Percentiles rank a stretch among this genome's conserved stretches.
Conservation (phyloP, 176 grass and related monocot genomes). For the Avena sativa region DNA sequence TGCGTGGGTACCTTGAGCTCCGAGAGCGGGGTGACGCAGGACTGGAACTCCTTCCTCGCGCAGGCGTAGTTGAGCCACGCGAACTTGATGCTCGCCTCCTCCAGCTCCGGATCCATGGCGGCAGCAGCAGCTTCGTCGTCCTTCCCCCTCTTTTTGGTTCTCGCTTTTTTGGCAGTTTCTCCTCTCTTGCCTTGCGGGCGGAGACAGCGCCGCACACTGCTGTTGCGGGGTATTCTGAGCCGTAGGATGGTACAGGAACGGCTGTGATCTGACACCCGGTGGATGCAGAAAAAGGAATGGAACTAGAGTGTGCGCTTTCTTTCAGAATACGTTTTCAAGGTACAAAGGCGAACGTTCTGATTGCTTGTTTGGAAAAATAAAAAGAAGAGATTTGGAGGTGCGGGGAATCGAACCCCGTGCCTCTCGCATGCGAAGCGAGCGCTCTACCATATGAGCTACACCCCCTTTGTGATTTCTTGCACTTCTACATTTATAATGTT, state of each 20-base stretch:
- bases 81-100: slow-evolving; percentile 50
- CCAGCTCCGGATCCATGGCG: slow-evolving; percentile 57
- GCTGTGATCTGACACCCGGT: background rate
- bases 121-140: background rate
- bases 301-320: no score
- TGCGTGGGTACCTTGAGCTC: slow-evolving; percentile 65
- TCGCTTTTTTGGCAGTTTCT: background rate
- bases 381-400: slow-evolving; percentile 57
- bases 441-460: slow-evolving; percentile 99
- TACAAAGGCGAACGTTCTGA: background rate
- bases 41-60: slow-evolving; percentile 49
- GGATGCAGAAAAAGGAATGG: background rate
- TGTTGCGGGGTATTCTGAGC: background rate
- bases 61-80: slow-evolving; percentile 55
- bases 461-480: slow-evolving; percentile 24
- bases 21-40: slow-evolving; percentile 45
- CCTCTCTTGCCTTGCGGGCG: background rate
- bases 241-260: background rate
- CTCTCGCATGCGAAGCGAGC: slow-evolving; percentile 99
- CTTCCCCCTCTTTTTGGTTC: background rate
- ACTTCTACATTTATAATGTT: no score
- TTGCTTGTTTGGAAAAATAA: no score
- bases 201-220: background rate
- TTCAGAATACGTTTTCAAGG: background rate
- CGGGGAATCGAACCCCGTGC: slow-evolving; percentile 99